Percentiles rank a stretch among this genome's conserved stretches.
These are phyloP conservation scores for Crepidotus variabilis DNA, from an alignment of 768 basidiomycete genomes.

Conservation along the genomic window DNA sequence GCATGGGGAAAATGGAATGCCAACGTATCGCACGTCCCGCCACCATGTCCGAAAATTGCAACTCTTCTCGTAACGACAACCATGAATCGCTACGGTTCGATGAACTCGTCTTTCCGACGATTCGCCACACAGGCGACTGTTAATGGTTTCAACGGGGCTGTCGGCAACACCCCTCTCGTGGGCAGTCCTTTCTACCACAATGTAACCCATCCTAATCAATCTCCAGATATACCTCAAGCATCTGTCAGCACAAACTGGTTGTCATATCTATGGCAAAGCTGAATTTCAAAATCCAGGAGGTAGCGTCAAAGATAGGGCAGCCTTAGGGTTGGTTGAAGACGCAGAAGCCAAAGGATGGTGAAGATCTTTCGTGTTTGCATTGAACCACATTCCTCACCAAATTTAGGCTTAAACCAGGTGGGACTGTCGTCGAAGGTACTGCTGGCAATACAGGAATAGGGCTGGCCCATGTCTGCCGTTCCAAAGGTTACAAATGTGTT, in stretches of 20 bases:
- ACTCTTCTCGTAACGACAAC: conserved; percentile 15
- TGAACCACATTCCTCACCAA: not conserved
- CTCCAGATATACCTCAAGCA: conserved; percentile 76
- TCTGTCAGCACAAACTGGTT: conserved; percentile 80
- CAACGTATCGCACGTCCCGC: conserved; percentile 3
- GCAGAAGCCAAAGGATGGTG: conserved; percentile 86
- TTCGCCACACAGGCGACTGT: conserved; percentile 44
- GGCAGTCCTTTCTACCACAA: conserved; percentile 17
- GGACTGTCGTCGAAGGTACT: conserved; percentile 96
- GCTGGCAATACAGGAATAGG: conserved; percentile 99
- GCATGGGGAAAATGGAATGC: conserved; percentile 19
- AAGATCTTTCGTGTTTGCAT: conserved; percentile 25
- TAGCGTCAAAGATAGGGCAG: conserved; percentile 96
- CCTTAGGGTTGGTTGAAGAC: conserved; percentile 80
- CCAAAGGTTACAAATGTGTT: conserved; percentile 93
- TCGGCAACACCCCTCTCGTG: conserved; percentile 94
- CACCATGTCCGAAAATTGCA: conserved; percentile 2
- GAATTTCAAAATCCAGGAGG: conserved; percentile 99
- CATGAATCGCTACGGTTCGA: conserved; percentile 31
- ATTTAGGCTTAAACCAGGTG: conserved; percentile 79
- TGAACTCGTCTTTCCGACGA: conserved; percentile 22
- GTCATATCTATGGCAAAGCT: conserved; percentile 88
- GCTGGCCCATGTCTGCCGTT: conserved; percentile 90
- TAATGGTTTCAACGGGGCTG: conserved; percentile 80
- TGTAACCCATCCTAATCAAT: not conserved